Base-by-base conservation (phyloP, 2,329 filamentous ascomycete genomes). In the Paraphaeosphaeria sporulosa region DNA sequence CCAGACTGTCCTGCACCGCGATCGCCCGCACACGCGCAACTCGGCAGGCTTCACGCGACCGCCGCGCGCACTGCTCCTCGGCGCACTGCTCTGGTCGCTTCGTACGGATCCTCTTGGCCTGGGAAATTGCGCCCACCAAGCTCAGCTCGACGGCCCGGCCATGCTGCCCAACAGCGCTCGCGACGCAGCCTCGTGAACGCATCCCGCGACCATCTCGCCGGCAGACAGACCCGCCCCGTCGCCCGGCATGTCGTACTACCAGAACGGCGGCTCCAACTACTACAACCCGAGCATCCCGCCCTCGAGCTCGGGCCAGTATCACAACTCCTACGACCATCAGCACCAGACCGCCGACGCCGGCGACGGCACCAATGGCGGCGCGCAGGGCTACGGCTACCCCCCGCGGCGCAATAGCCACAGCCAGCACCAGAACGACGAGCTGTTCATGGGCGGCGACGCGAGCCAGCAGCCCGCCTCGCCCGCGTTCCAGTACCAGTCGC, bases 261-360 rank as follows among this genome's bases (percentile, higher is more conserved):
- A 82, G 61, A 84, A 85, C 73, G 83, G 84, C 73, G 82, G 84
- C 62, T 78, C 83, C 64, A 83, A 82, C 68, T 80, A 84, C 80
- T 83, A 77, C 75, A 80, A 70, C 64, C 73, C 70, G 76, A 80
- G 64, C 62, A 76, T 70, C 64, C 72, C 79, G 44, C 81, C 79
- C 59, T 76, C 78, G 59, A 77, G 71, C 56, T 76, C 70, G 21
- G 62, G 64, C 60, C 73, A 72, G 47, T 76, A 78, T 59, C 74
- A 75, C 57, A 73, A 74, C 60, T 63, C 71, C n/a, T 72, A 78
- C 63, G 65, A 82, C 63, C 80, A 23, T 3, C 42, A 79, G 19
- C 42, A 79, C 61, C 84, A 90, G 38, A 51, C 55, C 66, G 85
- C 92, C 81, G 89, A 93, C 76, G 87, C 85, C 66, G 91, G 90